Percentiles rank a stretch among this genome's conserved stretches.
Conservation (phyloP, 1,284 basidiomycete species). For the Malassezia japonica region DNA sequence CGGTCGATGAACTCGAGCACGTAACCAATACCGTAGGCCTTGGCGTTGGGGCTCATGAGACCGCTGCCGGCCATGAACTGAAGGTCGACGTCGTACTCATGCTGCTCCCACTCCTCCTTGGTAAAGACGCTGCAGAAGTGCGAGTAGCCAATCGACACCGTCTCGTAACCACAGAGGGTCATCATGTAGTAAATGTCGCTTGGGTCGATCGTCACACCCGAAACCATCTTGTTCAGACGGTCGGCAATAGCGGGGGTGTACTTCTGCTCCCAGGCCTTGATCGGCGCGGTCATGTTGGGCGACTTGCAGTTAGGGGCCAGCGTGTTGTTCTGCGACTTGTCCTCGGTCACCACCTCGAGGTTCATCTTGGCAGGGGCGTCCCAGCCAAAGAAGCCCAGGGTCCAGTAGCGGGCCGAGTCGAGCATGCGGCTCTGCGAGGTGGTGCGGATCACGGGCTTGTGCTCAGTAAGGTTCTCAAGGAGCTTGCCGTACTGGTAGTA, state of each 20-base stretch:
- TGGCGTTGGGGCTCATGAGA: constrained; percentile 67
- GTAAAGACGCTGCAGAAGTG: constrained; percentile 78
- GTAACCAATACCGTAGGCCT: constrained; percentile 73
- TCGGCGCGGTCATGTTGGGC: constrained; percentile 45
- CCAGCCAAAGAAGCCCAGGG: constrained; percentile 31
- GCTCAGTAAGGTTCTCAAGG: constrained; percentile 23
- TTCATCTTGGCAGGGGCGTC: constrained; percentile 32
- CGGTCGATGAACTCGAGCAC: constrained; percentile 50
- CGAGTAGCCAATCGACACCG: constrained; percentile 30
- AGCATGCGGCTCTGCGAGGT: constrained; percentile 62
- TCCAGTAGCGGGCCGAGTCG: constrained; percentile 67
- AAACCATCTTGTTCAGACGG: constrained; percentile 32
- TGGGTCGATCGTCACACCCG: constrained; percentile 49
- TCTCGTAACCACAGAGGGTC: constrained; percentile 49
- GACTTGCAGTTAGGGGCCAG: constrained; percentile 64
- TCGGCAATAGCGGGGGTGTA: constrained; percentile 34
- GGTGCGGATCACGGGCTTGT: constrained; percentile 39
- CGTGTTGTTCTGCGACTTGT: constrained; percentile 58
- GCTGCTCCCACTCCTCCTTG: constrained; percentile 76
- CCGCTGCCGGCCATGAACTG: constrained; percentile 55
- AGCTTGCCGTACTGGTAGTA: constrained; percentile 45
- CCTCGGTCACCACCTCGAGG: constrained; percentile 39
- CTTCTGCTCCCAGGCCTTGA: constrained; percentile 46
- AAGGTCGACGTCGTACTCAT: constrained; percentile 56
- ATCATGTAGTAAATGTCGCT: constrained; percentile 35